Conservation (phyloP, 176 grass and related monocot species). For the Zea luxurians region DNA sequence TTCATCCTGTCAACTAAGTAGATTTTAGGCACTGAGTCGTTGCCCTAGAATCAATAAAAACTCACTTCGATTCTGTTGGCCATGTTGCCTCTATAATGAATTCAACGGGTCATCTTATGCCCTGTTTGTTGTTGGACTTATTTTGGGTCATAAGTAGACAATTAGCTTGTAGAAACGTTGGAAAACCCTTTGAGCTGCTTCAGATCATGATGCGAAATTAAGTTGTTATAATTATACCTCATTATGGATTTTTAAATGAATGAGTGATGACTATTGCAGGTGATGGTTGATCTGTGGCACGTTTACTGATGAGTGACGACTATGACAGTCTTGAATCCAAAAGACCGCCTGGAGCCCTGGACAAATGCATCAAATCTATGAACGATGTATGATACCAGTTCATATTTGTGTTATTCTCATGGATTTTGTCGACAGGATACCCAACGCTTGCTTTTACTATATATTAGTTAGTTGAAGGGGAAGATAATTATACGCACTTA, state of each 20-base stretch:
- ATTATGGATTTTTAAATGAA: background rate
- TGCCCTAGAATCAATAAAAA: background rate
- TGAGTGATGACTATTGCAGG: background rate
- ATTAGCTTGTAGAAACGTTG: background rate
- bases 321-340: too few relatives aligned
- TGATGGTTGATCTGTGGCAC: background rate
- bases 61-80: background rate
- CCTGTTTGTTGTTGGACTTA: background rate
- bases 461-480: too few relatives aligned
- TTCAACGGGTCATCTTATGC: background rate
- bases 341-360: too few relatives aligned
- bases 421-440: conserved; percentile 34
- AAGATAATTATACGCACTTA: too few relatives aligned
- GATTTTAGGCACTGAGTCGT: background rate
- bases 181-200: background rate
- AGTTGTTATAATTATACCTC: background rate
- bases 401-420: conserved; percentile 22
- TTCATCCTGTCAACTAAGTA: conserved; percentile 7
- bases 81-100: background rate
- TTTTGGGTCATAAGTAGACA: background rate
- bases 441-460: background rate
- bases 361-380: background rate
- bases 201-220: background rate
- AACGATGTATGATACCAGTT: background rate
- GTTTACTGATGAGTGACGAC: too few relatives aligned